Percentiles rank a stretch among this genome's conserved stretches.
These are phyloP conservation scores for Lactifluus pinguis DNA, from an alignment of 768 basidiomycete species.

Conservation along the genomic window DNA sequence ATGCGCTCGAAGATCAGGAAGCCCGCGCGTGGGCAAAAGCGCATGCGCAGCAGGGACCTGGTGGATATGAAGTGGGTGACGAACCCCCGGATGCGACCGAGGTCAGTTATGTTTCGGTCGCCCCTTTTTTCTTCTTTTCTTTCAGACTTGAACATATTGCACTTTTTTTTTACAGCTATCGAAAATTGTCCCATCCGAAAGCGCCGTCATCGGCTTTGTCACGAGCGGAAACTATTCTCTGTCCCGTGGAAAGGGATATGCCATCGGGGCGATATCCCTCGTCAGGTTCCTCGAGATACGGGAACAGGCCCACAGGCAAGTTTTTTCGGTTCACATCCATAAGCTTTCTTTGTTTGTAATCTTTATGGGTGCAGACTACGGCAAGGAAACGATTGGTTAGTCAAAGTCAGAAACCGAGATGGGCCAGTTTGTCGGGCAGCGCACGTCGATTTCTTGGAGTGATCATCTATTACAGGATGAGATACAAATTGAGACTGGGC, in stretches of 20 bases:
- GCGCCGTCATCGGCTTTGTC: slow-evolving; percentile 65
- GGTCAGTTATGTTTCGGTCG: slow-evolving; percentile 8
- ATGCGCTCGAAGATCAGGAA: slow-evolving; percentile 49
- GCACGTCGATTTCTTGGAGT: slow-evolving; percentile 11
- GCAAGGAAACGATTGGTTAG: slow-evolving; percentile 30
- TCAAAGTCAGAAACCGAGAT: slow-evolving; percentile 58
- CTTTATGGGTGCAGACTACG: slow-evolving; percentile 4
- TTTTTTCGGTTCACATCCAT: not conserved
- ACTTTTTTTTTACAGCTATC: slow-evolving; percentile 32
- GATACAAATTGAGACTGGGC: slow-evolving; percentile 5
- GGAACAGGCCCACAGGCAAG: slow-evolving; percentile 39
- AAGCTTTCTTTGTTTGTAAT: not conserved
- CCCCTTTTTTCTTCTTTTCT: not conserved
- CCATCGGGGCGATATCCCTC: slow-evolving; percentile 65
- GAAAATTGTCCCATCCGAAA: slow-evolving; percentile 32
- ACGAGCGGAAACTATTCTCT: slow-evolving; percentile 82
- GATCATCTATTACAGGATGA: slow-evolving; percentile 2
- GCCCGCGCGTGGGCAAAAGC: slow-evolving; percentile 39
- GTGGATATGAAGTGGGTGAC: slow-evolving; percentile 19
- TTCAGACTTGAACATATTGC: too few relatives aligned
- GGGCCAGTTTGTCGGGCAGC: slow-evolving; percentile 23
- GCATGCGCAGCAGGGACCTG: slow-evolving; percentile 21
- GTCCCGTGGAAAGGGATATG: slow-evolving; percentile 66
- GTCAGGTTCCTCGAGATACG: slow-evolving; percentile 40
- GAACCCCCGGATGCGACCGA: slow-evolving; percentile 25